Evolutionary conservation across 2,329 filamentous ascomycete species (phyloP), one percentile per base, ranked within the genome.

Genomic region (Pseudonectria buxi): DNA sequence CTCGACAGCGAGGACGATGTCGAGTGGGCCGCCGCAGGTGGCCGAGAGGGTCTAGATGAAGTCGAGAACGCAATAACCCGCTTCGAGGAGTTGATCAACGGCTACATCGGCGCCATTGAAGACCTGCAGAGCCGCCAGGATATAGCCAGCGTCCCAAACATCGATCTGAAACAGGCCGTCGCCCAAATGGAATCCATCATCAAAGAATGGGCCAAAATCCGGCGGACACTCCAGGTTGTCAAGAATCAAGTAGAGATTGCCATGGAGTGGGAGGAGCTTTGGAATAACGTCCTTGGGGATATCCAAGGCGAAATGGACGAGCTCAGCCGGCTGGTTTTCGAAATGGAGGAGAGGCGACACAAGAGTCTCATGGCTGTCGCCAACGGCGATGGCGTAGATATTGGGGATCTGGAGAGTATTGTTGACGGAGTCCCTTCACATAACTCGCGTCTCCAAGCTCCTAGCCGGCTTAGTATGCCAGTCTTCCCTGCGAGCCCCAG

Each of bases 201-300:
- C 42, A 71, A 72, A 25, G 86, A 89, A 52, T 98, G 92, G 92
- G 72, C 78, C 29, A 79, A 81, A 46, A 90, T 95, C 51, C 84
- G 87, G 51, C 71, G 68, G 28, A 82, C 83, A 2, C 67, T 98
- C 33, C 83, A 83, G 44, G 81, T 66, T 16, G 83, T 95, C 37
- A 94, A 94, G 57, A 76, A 76, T 31, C 90, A 96, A 55, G 90
- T 98, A 13, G 92, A 96, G 61, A 80, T 95, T 39, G 92, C 92
- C 30, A 94, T 96, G 88, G 92, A 98, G 56, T 98, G 90, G 90
- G 89, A 95, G 59, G 89, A 96, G 63, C 71, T 98, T 25, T 96
- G 92, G 90, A 87, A 87, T 50, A 86, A 76, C 45, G 90, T 96
- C 3, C 69, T 98, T 3, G 90, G 89, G 29, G 90, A 96, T 57